Evolutionary conservation across 805 yeast species (phyloP), one percentile per base, ranked within the genome.

Genomic region (Wickerhamomyces sydowiorum): DNA sequence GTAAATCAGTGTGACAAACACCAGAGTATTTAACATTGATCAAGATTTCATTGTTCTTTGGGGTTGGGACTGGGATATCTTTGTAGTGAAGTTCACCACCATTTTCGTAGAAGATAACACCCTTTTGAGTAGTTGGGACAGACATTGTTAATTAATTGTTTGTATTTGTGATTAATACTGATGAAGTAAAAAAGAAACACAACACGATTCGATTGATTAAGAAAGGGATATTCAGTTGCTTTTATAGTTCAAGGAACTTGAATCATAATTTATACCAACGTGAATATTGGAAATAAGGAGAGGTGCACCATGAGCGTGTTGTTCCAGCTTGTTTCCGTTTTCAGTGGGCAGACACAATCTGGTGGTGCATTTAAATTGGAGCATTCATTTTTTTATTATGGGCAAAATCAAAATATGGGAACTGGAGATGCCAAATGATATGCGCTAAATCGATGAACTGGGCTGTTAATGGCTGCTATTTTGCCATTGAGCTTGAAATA

Each of bases 1-100:
- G 83, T 56, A 78, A 66, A 58, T 78, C 83, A 6, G 83, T 76
- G 61, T 78, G 83, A 55, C 83, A 78, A 18, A 78, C 83, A 58
- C 83, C 83, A 4, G 83, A 78, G 61, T 76, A 78, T 60, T 75
- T 73, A 54, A 78, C 77, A 52, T 77, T 73, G 58, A 78, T 62
- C 55, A 78, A 62, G 43, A 78, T 61, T 57, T 78, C 82, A 50
- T 73, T 76, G 41, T 81, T 64, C 52, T 72, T 73, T 47, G 84
- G 83, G 38, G 52, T 57, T 41, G 83, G 82, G n/a, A 76, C 80
- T 6, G 78, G 72, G 44, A 76, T 70, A 52, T 76, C 81, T 48
- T 65, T 66, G 63, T 73, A 75, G 37, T 60, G 57, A 54, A 75
- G 59, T 7, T 65, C 64, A 38, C 78, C 80, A 47, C 73, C 73